phyloP scores from a whole-genome alignment of 2,329 filamentous ascomycete genomes.

The Gnomoniopsis smithogilvyi region DNA sequence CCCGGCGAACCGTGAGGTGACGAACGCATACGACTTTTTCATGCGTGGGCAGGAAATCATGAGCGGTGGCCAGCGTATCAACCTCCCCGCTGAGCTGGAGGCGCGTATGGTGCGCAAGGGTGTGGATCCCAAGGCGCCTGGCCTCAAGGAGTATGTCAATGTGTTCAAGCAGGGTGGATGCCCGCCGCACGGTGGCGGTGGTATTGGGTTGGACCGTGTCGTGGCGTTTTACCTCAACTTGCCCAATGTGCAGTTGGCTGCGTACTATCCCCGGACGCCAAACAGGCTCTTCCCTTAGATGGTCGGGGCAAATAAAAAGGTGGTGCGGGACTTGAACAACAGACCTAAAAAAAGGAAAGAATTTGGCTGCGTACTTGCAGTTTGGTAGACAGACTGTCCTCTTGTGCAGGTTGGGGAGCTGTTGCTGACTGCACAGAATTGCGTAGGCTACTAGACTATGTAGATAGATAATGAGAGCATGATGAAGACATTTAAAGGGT shows the following conservation, averaged over 20 bases:
- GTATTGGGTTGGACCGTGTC: conserved; percentile 85
- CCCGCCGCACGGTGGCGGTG: conserved; percentile 86
- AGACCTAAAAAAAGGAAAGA: too few relatives aligned
- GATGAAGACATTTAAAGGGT: neutral
- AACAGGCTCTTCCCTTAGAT: conserved; percentile 53
- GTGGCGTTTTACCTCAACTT: conserved; percentile 63
- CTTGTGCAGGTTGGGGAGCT: neutral
- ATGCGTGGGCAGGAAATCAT: conserved; percentile 91
- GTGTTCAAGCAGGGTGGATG: conserved; percentile 78
- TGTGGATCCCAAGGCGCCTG: conserved; percentile 68
- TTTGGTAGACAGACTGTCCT: too few relatives aligned
- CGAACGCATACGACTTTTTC: conserved; percentile 77
- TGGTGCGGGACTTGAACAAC: too few relatives aligned
- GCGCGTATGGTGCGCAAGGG: conserved; percentile 75
- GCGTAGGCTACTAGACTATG: neutral
- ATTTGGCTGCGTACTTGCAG: too few relatives aligned
- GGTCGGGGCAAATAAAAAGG: neutral
- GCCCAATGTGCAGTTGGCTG: conserved; percentile 56
- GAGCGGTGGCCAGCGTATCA: conserved; percentile 87
- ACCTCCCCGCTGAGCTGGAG: conserved; percentile 73
- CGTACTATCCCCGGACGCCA: conserved; percentile 58
- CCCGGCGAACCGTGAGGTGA: conserved; percentile 61
- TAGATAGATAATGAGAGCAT: neutral
- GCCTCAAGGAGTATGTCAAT: conserved; percentile 89
- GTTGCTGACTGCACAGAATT: neutral